Evolutionary conservation across 495 filamentous ascomycete genomes (phyloP), one percentile per base, ranked within the genome.

Genomic region (Talaromyces nanjingensis): DNA sequence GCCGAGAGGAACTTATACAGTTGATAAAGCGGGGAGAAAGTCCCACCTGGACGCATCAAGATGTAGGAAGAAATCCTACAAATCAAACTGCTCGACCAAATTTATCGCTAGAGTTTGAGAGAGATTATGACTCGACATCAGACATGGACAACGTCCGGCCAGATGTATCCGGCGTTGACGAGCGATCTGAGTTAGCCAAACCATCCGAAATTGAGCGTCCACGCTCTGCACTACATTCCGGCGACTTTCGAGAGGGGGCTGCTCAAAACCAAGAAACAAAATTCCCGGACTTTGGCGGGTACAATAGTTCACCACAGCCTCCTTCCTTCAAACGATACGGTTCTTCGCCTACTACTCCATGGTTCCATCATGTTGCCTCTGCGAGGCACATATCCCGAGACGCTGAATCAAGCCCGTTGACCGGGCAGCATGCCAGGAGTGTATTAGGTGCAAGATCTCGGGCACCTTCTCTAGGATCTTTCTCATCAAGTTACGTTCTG

Each of bases 141-240:
- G 45, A 29, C 45, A 52, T 18, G n/a, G 27, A 47, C 14, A 22
- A 24, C 8, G 11, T 31, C 25, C 39, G 7, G 45, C 27, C 20
- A 22, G 56, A 65, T 16, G 22, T 52, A n/a, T 20, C 54, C n/a
- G n/a, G 37, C 22, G 20, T 42, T 9, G 56, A 62, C 27, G 59
- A 56, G 24, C 49, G 62, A 25, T 65, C 34, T 76, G 70, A 57
- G 71, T 74, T 72, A 68, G 74, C 66, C 63, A 73, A 69, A 58
- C 74, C 76, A 27, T 68, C 77, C 64, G 83, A 86, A 67, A 94
- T 96, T 64, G 88, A 93, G 70, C 82, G 92, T 60, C 93, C 93
- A 56, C 79, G 88, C 56, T 97, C 93, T 11, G 92, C 93, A 45
- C 79, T 97, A 54, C 93, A 97, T 71, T 88, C 88, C 42, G 93